phyloP scores from a whole-genome alignment of 345 rosid species.

The Hypericum perforatum region DNA sequence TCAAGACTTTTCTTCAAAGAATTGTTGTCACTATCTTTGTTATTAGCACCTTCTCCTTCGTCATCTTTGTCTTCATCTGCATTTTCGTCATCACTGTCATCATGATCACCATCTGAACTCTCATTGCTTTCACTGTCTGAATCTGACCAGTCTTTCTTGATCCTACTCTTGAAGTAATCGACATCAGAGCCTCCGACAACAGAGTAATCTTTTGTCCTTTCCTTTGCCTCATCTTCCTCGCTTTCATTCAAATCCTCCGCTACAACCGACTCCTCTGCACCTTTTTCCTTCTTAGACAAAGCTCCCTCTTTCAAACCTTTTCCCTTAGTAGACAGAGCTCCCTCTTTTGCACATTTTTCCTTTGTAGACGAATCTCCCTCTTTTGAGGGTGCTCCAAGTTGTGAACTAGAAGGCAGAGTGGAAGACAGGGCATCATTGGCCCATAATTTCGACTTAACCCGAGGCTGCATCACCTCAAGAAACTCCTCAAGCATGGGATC shows the following conservation, averaged over 20 bases:
- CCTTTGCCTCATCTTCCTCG: constrained; percentile 18
- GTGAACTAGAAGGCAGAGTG: neutral
- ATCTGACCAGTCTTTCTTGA: constrained; percentile 64
- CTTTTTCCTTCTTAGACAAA: constrained; percentile 21
- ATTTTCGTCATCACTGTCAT: constrained; percentile 16
- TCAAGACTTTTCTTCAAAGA: constrained; percentile 2
- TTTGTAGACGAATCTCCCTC: too few species aligned
- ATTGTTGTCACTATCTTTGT: constrained; percentile 10
- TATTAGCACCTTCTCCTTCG: constrained; percentile 13
- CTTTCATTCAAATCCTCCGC: constrained; percentile 17
- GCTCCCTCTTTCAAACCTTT: constrained; percentile 16
- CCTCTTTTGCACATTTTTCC: too few species aligned
- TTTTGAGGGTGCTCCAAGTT: too few species aligned
- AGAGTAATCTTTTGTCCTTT: constrained; percentile 24
- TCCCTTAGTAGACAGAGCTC: constrained; percentile 1
- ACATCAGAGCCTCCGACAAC: constrained; percentile 52
- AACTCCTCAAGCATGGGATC: constrained; percentile 56
- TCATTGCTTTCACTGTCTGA: constrained; percentile 44
- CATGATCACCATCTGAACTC: constrained; percentile 13
- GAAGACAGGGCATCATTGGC: constrained; percentile 48
- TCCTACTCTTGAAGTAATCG: constrained; percentile 87
- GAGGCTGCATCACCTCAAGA: constrained; percentile 75
- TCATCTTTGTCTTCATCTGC: constrained; percentile 15
- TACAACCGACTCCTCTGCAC: constrained; percentile 13
- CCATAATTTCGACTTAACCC: constrained; percentile 69